These are phyloP conservation scores for Fusarium bactridioides DNA, from an alignment of 2,329 filamentous ascomycete genomes.

Conservation along the genomic window DNA sequence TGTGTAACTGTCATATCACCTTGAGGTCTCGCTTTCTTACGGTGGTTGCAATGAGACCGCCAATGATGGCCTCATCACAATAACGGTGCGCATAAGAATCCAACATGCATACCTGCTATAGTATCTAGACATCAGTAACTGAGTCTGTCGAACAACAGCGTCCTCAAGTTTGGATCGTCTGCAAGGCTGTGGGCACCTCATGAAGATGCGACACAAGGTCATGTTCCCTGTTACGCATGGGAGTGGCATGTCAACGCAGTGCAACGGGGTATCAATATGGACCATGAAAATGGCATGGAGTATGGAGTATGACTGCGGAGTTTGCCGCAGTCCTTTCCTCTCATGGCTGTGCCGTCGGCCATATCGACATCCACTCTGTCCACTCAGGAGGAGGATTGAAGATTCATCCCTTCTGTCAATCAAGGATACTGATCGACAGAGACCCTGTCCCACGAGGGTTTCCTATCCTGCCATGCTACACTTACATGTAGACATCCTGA, in stretches of 20 bases:
- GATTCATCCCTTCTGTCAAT: slow-evolving; percentile 30
- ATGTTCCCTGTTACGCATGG: slow-evolving; percentile 38
- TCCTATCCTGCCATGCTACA: slow-evolving; percentile 21
- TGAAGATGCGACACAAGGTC: slow-evolving; percentile 39
- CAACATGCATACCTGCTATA: not conserved
- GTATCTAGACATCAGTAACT: not conserved
- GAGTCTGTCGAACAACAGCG: not conserved
- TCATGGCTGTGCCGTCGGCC: slow-evolving; percentile 23
- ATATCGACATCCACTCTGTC: slow-evolving; percentile 15
- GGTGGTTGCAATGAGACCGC: not conserved
- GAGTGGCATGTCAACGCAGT: slow-evolving; percentile 19
- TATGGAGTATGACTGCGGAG: not conserved
- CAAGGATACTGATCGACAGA: slow-evolving; percentile 30
- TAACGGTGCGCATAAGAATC: not conserved
- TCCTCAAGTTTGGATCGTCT: slow-evolving; percentile 29
- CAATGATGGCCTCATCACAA: not conserved
- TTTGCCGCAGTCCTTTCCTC: slow-evolving; percentile 20
- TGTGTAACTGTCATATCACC: not conserved
- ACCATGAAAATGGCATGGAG: not conserved
- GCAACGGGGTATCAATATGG: slow-evolving; percentile 1
- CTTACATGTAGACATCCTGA: not conserved
- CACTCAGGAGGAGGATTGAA: not conserved
- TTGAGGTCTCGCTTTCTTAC: not conserved
- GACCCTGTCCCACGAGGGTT: slow-evolving; percentile 33
- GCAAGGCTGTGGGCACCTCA: slow-evolving; percentile 33